These are phyloP conservation scores for Pochonia chlamydosporia DNA, from an alignment of 2,329 filamentous ascomycete species.

Conservation along the genomic window DNA sequence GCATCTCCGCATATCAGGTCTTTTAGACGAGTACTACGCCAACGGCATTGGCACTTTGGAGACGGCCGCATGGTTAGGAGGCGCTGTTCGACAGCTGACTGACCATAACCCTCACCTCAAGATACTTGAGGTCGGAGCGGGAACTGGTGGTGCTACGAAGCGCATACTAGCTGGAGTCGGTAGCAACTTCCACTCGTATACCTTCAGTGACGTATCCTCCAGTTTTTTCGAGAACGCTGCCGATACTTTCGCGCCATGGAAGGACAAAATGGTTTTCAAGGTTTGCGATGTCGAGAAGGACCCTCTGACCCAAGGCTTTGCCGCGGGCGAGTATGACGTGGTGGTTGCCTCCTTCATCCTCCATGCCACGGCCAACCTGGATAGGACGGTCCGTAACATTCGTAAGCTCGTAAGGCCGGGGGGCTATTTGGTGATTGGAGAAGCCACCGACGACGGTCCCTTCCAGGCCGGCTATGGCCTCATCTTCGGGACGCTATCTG, in stretches of 20 bases:
- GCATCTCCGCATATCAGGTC: constrained; percentile 25
- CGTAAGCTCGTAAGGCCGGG: constrained; percentile 7
- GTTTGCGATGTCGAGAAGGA: constrained; percentile 18
- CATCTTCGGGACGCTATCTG: neutral
- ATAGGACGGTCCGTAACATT: constrained; percentile 12
- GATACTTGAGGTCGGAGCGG: constrained; percentile 35
- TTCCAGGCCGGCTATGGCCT: too few relatives aligned
- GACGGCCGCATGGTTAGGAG: too few relatives aligned
- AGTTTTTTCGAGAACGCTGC: constrained; percentile 33
- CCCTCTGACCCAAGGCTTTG: constrained; percentile 24
- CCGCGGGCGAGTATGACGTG: constrained; percentile 26
- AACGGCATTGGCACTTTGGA: neutral
- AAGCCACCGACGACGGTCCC: constrained; percentile 5
- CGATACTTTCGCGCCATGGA: constrained; percentile 17
- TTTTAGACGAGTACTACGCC: constrained; percentile 17
- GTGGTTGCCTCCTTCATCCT: constrained; percentile 31
- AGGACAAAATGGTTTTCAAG: constrained; percentile 14
- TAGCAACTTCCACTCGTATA: constrained; percentile 27
- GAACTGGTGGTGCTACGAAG: constrained; percentile 35
- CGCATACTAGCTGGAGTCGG: constrained; percentile 25
- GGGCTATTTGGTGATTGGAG: constrained; percentile 5
- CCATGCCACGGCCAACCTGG: constrained; percentile 26
- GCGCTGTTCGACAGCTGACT: constrained; percentile 1
- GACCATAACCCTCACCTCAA: constrained; percentile 34
- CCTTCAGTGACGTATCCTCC: constrained; percentile 37